Evolutionary conservation across 208 protist species (phyloP).

Genomic region (Leishmania gerbilli): DNA sequence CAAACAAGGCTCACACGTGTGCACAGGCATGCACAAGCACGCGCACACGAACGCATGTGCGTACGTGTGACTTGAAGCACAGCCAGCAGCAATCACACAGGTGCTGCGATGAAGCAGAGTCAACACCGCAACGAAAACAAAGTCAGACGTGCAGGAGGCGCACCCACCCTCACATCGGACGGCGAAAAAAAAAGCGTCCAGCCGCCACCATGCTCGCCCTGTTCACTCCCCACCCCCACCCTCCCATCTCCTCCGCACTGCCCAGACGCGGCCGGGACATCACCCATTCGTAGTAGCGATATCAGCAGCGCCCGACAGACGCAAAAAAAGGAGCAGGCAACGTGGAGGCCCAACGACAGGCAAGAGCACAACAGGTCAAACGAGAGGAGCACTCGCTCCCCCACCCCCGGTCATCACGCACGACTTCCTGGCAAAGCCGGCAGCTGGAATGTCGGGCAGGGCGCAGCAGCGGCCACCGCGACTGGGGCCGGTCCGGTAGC

Average conservation of each 20-base stretch:
- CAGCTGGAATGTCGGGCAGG: background rate
- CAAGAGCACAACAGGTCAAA: background rate
- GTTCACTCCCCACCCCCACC: background rate
- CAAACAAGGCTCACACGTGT: background rate
- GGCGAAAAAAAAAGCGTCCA: background rate
- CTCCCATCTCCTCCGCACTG: background rate
- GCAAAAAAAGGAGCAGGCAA: background rate
- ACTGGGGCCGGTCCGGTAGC: background rate
- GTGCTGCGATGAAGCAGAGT: background rate
- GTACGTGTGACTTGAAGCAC: background rate
- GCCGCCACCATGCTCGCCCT: background rate
- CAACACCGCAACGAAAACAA: background rate
- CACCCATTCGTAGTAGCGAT: background rate
- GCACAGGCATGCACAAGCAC: background rate
- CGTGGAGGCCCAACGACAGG: background rate
- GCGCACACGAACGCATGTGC: background rate
- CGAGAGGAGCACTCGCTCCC: background rate
- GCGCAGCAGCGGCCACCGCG: background rate
- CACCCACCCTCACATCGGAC: background rate
- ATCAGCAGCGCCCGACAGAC: background rate
- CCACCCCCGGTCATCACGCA: background rate
- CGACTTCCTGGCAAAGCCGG: background rate
- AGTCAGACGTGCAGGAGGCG: background rate
- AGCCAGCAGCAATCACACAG: background rate
- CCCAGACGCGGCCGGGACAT: background rate